Evolutionary conservation across 805 yeast species (phyloP).

Genomic region (Yamadazyma nakazawae): DNA sequence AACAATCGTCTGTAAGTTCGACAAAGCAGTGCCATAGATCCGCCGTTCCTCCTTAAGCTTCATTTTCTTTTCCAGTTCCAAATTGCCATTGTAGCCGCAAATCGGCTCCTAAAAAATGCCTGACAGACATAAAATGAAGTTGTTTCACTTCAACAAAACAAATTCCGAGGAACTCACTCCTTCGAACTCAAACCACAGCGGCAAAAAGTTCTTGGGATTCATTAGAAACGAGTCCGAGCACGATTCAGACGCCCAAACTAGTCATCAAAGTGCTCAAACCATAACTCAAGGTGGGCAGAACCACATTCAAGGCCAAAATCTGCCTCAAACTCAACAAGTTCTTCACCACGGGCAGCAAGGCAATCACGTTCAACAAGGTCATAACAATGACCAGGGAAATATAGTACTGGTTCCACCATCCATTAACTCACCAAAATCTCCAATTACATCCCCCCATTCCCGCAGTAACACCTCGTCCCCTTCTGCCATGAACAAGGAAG

Average conservation of each 20-base stretch:
- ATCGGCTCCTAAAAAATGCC: conserved; percentile 27
- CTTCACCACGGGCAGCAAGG: not conserved
- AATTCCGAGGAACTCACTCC: conserved; percentile 24
- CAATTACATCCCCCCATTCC: not conserved
- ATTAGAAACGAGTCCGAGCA: conserved; percentile 34
- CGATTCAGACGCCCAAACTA: conserved; percentile 31
- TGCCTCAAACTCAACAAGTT: not conserved
- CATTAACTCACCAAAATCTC: not conserved
- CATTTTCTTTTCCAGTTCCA: not conserved
- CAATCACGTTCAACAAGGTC: not conserved
- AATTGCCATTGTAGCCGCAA: not conserved
- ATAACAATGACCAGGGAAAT: not conserved
- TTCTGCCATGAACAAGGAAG: conserved; percentile 18
- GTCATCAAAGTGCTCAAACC: not conserved
- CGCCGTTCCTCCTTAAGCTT: not conserved
- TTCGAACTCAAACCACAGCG: conserved; percentile 26
- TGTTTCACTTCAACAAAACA: conserved; percentile 36
- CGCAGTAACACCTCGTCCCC: conserved; percentile 13
- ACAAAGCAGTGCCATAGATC: not conserved
- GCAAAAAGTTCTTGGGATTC: conserved; percentile 37
- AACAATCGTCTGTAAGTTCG: not conserved
- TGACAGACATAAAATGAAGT: conserved; percentile 42
- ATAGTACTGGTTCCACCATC: not conserved
- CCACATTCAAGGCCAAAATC: conserved; percentile 9
- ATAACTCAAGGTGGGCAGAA: conserved; percentile 15